Conservation (phyloP, 2,329 filamentous ascomycete genomes). For the Graphilbum fragrans region DNA sequence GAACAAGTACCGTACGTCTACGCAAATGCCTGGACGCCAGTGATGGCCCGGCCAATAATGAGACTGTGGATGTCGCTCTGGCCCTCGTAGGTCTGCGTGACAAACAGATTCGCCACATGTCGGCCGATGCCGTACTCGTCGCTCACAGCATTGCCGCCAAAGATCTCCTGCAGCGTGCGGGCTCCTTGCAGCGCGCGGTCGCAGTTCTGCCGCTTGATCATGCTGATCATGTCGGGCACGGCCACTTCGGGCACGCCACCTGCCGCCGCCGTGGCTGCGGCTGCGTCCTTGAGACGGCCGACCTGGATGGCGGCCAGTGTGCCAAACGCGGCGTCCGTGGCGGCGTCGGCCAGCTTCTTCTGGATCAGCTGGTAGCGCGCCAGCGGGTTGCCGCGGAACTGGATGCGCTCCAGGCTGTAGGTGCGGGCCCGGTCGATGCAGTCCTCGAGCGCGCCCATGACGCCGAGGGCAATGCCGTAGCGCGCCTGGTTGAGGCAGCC, state of each 20-base stretch:
- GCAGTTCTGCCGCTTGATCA: conserved; percentile 98
- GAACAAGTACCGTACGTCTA: conserved; percentile 17
- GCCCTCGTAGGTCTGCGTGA: conserved; percentile 96
- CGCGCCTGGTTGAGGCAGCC: conserved; percentile 88
- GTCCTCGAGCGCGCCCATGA: conserved; percentile 89
- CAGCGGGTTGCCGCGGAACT: conserved; percentile 92
- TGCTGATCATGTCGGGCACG: conserved; percentile 84
- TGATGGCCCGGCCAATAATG: conserved; percentile 54
- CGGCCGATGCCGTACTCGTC: conserved; percentile 94
- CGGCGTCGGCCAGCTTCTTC: conserved; percentile 92
- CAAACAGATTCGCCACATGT: conserved; percentile 91
- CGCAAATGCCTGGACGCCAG: conserved; percentile 60
- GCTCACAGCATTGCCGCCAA: conserved; percentile 95
- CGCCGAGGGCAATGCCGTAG: conserved; percentile 87
- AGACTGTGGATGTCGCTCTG: conserved; percentile 88
- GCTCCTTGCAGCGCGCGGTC: conserved; percentile 75
- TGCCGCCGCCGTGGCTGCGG: too few relatives aligned
- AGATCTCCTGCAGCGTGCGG: conserved; percentile 79
- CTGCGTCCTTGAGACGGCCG: conserved; percentile 82
- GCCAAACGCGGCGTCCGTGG: conserved; percentile 82
- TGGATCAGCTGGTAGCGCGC: conserved; percentile 95
- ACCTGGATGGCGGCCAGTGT: conserved; percentile 86
- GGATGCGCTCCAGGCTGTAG: conserved; percentile 85
- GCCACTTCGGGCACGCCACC: conserved; percentile 53
- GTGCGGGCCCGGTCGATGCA: conserved; percentile 68